phyloP scores from a whole-genome alignment of 2,329 filamentous ascomycete species.

The Sarocladium oryzae region DNA sequence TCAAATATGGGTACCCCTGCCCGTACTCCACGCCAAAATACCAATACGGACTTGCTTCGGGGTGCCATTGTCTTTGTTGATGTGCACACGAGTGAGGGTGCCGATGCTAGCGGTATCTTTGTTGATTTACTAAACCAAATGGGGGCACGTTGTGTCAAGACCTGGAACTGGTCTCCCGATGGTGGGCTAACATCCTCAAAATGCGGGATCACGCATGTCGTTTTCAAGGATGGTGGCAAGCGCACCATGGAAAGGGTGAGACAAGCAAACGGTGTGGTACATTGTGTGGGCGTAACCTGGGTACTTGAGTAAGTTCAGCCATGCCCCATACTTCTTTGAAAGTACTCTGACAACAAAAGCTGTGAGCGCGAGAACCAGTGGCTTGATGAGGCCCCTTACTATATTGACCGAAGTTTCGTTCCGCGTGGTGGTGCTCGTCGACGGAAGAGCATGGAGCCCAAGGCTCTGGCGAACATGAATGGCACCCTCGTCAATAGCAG shows the following conservation, averaged over 20 bases:
- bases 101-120: constrained; percentile 75
- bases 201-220: constrained; percentile 77
- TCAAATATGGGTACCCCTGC: constrained; percentile 49
- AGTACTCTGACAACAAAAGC: constrained; percentile 30
- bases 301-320: constrained; percentile 67
- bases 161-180: constrained; percentile 65
- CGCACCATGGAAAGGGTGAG: constrained; percentile 76
- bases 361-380: constrained; percentile 72
- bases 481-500: constrained; percentile 49
- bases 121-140: constrained; percentile 72
- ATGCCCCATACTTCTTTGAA: not conserved
- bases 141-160: constrained; percentile 72
- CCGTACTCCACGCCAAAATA: constrained; percentile 47
- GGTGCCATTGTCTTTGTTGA: constrained; percentile 79
- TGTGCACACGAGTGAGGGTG: constrained; percentile 74
- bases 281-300: constrained; percentile 84
- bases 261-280: constrained; percentile 64
- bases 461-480: constrained; percentile 61
- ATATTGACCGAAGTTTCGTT: constrained; percentile 59
- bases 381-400: constrained; percentile 66
- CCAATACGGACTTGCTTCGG: constrained; percentile 49
- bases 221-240: constrained; percentile 82
- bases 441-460: constrained; percentile 77
- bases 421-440: constrained; percentile 66
- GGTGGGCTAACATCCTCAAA: constrained; percentile 37